Evolutionary conservation across 305 asterid species (phyloP).

Genomic region (Fraxinus baroniana): DNA sequence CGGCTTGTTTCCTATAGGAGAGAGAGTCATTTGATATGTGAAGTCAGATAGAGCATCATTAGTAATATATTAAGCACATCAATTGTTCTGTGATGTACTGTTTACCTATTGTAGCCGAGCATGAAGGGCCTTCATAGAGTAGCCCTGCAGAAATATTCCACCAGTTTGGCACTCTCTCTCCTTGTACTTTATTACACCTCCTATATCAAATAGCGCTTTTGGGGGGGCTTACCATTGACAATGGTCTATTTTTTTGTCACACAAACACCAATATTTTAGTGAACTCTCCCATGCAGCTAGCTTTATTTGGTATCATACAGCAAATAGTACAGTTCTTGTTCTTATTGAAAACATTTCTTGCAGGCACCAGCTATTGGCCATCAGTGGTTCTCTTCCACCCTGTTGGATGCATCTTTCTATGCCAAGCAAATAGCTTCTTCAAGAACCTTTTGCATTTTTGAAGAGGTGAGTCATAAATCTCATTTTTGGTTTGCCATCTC

Average conservation of each 20-base stretch:
- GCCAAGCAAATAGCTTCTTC: slow-evolving; percentile 68
- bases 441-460: slow-evolving; percentile 87
- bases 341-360: slow-evolving; percentile 4
- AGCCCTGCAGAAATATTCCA: not conserved
- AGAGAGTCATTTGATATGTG: not conserved
- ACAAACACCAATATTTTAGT: not conserved
- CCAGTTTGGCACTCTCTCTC: not conserved
- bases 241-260: not conserved
- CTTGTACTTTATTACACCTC: not conserved
- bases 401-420: slow-evolving; percentile 48
- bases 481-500: not conserved
- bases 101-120: not conserved
- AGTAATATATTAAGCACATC: not conserved
- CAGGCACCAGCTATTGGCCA: slow-evolving; percentile 82
- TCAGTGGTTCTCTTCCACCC: slow-evolving; percentile 79
- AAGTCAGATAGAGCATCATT: not conserved
- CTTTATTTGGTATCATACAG: not conserved
- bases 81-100: not conserved
- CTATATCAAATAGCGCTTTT: not conserved
- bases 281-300: not conserved
- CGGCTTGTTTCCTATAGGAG: not conserved
- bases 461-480: slow-evolving; percentile 48
- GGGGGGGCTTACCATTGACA: not conserved
- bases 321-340: not conserved
- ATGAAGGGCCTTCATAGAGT: not conserved